Evolutionary conservation across 441 rosid genomes (phyloP).

Genomic region (Euphorbia celastroides): DNA sequence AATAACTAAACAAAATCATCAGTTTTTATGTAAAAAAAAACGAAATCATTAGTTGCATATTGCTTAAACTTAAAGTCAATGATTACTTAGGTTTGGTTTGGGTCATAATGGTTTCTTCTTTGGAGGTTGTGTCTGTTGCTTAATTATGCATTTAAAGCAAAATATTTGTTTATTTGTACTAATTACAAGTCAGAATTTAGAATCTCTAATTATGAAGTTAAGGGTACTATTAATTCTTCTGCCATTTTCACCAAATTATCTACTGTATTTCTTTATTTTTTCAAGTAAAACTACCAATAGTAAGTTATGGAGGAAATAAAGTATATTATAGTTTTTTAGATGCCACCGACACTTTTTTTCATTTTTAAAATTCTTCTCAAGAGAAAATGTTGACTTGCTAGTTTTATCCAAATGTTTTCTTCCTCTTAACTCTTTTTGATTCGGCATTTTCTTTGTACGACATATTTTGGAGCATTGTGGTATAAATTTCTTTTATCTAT

Average conservation of each 20-base stretch:
- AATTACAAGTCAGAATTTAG: not conserved
- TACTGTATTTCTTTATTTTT: too few relatives aligned
- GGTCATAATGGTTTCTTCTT: slow-evolving; percentile 21
- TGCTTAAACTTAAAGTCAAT: slow-evolving; percentile 39
- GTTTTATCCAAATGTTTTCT: not conserved
- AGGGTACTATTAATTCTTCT: not conserved
- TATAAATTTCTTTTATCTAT: too few relatives aligned
- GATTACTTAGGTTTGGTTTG: slow-evolving; percentile 14
- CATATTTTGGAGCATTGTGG: too few relatives aligned
- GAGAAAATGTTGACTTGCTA: not conserved
- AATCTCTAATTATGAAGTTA: slow-evolving; percentile 1
- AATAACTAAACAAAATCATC: slow-evolving; percentile 11
- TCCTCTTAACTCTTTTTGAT: not conserved
- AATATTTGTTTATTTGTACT: not conserved
- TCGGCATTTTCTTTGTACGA: too few relatives aligned
- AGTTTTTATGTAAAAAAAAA: too few relatives aligned
- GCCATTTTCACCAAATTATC: not conserved
- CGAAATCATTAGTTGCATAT: slow-evolving; percentile 8
- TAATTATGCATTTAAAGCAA: not conserved
- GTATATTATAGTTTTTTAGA: not conserved
- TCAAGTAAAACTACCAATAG: not conserved
- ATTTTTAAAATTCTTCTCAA: not conserved
- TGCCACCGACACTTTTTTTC: slow-evolving; percentile 9
- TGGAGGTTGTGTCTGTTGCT: not conserved
- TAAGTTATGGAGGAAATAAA: not conserved